Evolutionary conservation across 2,329 filamentous ascomycete species (phyloP).

Genomic region (Monosporascus cannonballus): DNA sequence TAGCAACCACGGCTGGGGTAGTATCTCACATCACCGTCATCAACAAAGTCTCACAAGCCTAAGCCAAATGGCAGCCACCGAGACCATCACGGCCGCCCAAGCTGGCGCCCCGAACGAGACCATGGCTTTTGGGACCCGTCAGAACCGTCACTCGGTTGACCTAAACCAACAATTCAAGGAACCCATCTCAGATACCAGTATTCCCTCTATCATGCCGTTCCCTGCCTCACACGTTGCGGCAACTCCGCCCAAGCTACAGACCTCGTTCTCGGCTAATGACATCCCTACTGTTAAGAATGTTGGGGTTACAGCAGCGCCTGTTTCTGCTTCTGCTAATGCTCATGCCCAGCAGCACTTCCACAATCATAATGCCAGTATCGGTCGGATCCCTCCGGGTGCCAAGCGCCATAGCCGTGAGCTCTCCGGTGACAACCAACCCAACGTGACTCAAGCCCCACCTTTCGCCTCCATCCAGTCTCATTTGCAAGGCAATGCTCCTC

Average conservation of each 20-base stretch:
- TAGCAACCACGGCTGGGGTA: slow-evolving; percentile 49
- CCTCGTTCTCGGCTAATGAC: slow-evolving; percentile 87
- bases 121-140: slow-evolving; percentile 40
- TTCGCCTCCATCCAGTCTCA: slow-evolving; percentile 62
- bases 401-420: slow-evolving; percentile 71
- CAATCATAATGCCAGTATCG: slow-evolving; percentile 76
- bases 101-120: slow-evolving; percentile 34
- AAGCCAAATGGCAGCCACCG: slow-evolving; percentile 30
- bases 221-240: slow-evolving; percentile 48
- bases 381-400: slow-evolving; percentile 67
- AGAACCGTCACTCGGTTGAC: slow-evolving; percentile 55
- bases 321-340: slow-evolving; percentile 43
- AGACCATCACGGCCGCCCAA: slow-evolving; percentile 31
- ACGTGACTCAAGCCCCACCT: slow-evolving; percentile 32
- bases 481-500: slow-evolving; percentile 71
- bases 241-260: slow-evolving; percentile 69
- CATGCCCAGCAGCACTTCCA: slow-evolving; percentile 61
- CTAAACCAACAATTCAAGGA: slow-evolving; percentile 37
- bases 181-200: slow-evolving; percentile 31
- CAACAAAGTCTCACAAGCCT: slow-evolving; percentile 52
- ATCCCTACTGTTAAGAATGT: slow-evolving; percentile 76
- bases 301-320: slow-evolving; percentile 40
- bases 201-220: slow-evolving; percentile 36
- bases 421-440: slow-evolving; percentile 41
- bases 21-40: slow-evolving; percentile 63